phyloP scores from a whole-genome alignment of 2,329 filamentous ascomycete genomes.

The Iodosphaeria phyllophila region DNA sequence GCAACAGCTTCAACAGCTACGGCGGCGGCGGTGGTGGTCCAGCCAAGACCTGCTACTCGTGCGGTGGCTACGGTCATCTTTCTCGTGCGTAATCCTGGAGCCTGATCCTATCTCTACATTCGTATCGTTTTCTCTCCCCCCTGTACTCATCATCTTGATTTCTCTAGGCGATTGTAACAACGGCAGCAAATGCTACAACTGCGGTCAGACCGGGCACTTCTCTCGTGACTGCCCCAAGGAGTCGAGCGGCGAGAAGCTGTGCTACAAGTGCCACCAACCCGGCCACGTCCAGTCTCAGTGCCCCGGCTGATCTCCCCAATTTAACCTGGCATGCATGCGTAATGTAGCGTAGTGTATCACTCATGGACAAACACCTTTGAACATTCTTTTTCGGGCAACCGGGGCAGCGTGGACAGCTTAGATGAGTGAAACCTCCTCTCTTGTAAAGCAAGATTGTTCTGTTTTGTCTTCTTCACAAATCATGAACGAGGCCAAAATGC shows the following conservation, averaged over 20 bases:
- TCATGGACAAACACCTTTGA: too few species aligned
- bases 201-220: constrained; percentile 81
- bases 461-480: too few species aligned
- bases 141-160: constrained; percentile 1
- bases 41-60: constrained; percentile 91
- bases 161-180: constrained; percentile 71
- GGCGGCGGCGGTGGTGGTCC: constrained; percentile 27
- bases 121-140: background rate
- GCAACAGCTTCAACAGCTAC: constrained; percentile 22
- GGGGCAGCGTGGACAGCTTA: too few species aligned
- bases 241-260: constrained; percentile 80
- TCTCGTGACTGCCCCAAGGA: constrained; percentile 93
- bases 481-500: too few species aligned
- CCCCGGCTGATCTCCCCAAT: too few species aligned
- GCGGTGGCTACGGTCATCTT: constrained; percentile 94
- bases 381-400: too few species aligned
- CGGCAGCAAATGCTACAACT: constrained; percentile 99
- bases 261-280: constrained; percentile 80
- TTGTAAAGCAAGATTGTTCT: too few species aligned
- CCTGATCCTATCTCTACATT: background rate
- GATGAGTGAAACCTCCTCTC: too few species aligned
- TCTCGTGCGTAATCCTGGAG: constrained; percentile 42
- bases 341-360: too few species aligned
- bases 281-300: constrained; percentile 90
- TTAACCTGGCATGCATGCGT: too few species aligned